Conservation (phyloP, 208 protist species). For the Acanthamoeba rhysodes region DNA sequence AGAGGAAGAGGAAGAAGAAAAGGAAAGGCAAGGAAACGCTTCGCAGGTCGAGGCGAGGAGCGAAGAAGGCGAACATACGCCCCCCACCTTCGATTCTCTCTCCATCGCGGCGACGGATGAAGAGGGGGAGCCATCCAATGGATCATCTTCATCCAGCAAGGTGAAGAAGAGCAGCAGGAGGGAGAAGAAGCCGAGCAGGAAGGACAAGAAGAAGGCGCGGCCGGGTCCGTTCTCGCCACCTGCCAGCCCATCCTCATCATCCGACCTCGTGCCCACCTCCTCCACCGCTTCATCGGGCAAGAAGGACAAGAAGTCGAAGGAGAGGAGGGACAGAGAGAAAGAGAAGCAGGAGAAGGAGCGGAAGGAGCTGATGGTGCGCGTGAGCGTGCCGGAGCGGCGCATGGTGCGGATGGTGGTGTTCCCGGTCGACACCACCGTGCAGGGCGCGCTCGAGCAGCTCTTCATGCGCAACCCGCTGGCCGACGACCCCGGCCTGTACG, state of each 20-base stretch:
- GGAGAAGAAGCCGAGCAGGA: constrained; percentile 2
- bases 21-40: background rate
- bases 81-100: no score
- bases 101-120: no score
- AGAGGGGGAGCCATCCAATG: no score
- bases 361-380: background rate
- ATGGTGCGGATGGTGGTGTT: constrained; percentile 40
- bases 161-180: background rate
- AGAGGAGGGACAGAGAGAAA: background rate
- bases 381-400: constrained; percentile 29
- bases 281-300: background rate
- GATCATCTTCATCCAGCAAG: background rate
- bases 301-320: background rate
- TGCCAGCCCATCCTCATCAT: background rate
- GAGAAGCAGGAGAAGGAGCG: background rate
- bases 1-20: background rate
- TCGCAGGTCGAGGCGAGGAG: no score
- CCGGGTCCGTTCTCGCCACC: background rate
- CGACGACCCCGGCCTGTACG: constrained; percentile 16
- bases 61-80: background rate
- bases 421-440: constrained; percentile 1
- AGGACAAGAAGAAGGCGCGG: background rate
- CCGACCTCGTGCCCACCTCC: background rate
- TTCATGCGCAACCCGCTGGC: constrained; percentile 22
- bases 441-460: constrained; percentile 8